Conservation (phyloP, 768 basidiomycete genomes). For the Podaxis sp. region DNA sequence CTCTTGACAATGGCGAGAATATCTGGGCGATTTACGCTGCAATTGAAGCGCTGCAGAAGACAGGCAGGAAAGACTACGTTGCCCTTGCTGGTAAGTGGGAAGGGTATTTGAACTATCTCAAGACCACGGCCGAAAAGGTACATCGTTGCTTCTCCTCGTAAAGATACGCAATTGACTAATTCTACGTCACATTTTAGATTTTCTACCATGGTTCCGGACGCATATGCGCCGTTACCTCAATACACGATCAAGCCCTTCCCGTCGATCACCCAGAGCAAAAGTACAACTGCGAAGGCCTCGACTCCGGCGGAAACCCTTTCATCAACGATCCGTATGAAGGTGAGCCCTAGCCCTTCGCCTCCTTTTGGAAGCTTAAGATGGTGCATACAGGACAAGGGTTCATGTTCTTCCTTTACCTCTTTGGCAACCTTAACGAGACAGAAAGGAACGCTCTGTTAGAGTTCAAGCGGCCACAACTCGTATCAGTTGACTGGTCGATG, state of each 20-base stretch:
- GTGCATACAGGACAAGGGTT: slow-evolving; percentile 19
- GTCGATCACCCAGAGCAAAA: slow-evolving; percentile 20
- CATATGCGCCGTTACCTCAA: slow-evolving; percentile 22
- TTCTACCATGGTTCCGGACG: slow-evolving; percentile 22
- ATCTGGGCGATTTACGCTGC: slow-evolving; percentile 24
- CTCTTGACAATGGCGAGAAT: slow-evolving; percentile 24
- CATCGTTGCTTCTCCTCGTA: background rate
- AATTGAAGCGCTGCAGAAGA: slow-evolving; percentile 18
- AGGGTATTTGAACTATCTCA: slow-evolving; percentile 20
- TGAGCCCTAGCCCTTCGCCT: background rate
- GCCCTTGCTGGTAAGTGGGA: slow-evolving; percentile 19
- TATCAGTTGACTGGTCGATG: slow-evolving; percentile 19
- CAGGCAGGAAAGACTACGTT: slow-evolving; percentile 14
- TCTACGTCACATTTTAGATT: slow-evolving; percentile 10
- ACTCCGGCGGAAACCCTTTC: slow-evolving; percentile 16
- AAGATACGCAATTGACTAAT: background rate
- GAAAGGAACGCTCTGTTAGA: slow-evolving; percentile 19
- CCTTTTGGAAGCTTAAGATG: background rate
- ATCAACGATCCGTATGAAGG: slow-evolving; percentile 25
- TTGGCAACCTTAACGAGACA: slow-evolving; percentile 14
- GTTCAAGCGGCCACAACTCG: slow-evolving; percentile 21
- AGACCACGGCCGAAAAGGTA: slow-evolving; percentile 17
- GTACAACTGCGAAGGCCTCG: slow-evolving; percentile 22
- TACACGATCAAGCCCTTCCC: slow-evolving; percentile 21
- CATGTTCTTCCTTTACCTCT: slow-evolving; percentile 23